Evolutionary conservation across 495 filamentous ascomycete species (phyloP), one percentile per base, ranked within the genome.

Genomic region (Jackrogersella minutella): DNA sequence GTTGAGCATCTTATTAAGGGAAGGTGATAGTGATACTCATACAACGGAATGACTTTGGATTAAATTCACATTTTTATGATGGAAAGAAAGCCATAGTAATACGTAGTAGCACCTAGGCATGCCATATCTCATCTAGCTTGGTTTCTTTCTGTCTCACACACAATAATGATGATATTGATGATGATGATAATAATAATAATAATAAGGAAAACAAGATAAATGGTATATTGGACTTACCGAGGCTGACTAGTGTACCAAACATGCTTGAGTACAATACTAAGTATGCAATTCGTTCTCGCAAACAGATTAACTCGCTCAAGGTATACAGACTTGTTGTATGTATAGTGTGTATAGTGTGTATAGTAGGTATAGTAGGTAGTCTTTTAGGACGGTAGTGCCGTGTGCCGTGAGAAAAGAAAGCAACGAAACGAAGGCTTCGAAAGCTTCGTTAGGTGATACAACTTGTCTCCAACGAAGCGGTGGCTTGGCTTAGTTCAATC

Each of bases 171-270:
- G n/a, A n/a, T n/a, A n/a, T n/a, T n/a, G 17, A 33, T 39, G 11
- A 41, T 46, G 21, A 46, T 36, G 11, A 47, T 41, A 14, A 37
- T 31, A 5, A 40, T 16, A 24, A 37, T 43, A 26, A 40, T 16
- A 5, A 47, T 50, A 19, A 16, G 43, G 19, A 46, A 44, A 40
- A 21, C 9, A 33, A 49, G 50, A 44, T 34, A 43, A 17, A 49
- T 11, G n/a, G 3, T 36, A 44, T 53, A 19, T 58, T 2, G 5
- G n/a, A 68, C 65, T 63, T 68, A 68, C 65, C 59, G 6, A 68
- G 39, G 53, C 28, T 68, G 46, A 53, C 51, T 53, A 68, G 41
- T 40, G 53, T 26, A 5, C 65, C 65, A 46, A 68, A 68, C 65
- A 68, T 68, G 13, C 2, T 63, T 21, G 30, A 57, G 41, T 21